Percentiles rank a stretch among this genome's conserved stretches.
Conservation (phyloP, 805 yeast species). For the Schwanniomyces vanrijiae region DNA sequence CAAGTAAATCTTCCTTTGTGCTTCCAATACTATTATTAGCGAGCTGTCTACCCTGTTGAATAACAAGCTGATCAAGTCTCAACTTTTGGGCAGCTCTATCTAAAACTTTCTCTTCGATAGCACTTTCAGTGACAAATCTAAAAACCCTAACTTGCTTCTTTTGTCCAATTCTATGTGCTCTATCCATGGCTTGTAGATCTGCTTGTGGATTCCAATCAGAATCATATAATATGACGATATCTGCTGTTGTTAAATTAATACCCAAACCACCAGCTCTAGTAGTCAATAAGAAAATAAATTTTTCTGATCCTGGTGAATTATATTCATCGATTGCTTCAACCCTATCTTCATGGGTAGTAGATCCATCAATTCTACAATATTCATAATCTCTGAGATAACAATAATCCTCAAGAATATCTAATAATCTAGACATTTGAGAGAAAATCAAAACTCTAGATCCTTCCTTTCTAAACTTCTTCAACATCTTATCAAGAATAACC, state of each 20-base stretch:
- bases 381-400: slow-evolving; percentile 80
- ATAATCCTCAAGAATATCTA: slow-evolving; percentile 91
- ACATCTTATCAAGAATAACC: slow-evolving; percentile 80
- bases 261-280: slow-evolving; percentile 98
- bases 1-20: slow-evolving; percentile 79
- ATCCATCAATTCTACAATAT: slow-evolving; percentile 92
- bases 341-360: slow-evolving; percentile 90
- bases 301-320: slow-evolving; percentile 76
- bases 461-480: slow-evolving; percentile 65
- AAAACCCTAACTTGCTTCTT: slow-evolving; percentile 92
- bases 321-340: slow-evolving; percentile 90
- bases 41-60: slow-evolving; percentile 81
- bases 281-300: slow-evolving; percentile 81
- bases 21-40: slow-evolving; percentile 51
- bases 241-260: slow-evolving; percentile 89
- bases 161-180: slow-evolving; percentile 97
- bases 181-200: slow-evolving; percentile 96
- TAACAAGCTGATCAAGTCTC: slow-evolving; percentile 89
- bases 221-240: slow-evolving; percentile 83
- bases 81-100: slow-evolving; percentile 95
- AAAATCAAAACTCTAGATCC: slow-evolving; percentile 92
- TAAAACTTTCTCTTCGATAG: slow-evolving; percentile 93
- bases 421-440: slow-evolving; percentile 88
- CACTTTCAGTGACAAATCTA: slow-evolving; percentile 91
- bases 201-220: slow-evolving; percentile 99